phyloP scores from a whole-genome alignment of 2,329 filamentous ascomycete genomes.

The Scorias spongiosa region DNA sequence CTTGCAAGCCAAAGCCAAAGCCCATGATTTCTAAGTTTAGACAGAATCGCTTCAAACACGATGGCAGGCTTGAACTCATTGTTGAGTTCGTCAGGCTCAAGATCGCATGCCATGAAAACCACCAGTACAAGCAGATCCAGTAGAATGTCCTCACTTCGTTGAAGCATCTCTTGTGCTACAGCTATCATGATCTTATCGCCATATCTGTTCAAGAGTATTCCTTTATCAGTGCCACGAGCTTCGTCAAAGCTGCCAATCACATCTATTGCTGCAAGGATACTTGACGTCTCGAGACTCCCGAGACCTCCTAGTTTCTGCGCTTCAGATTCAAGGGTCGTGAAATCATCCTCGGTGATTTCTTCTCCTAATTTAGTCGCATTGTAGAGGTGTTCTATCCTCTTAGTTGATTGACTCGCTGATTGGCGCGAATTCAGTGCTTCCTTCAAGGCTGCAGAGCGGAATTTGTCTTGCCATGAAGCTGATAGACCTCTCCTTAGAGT shows the following conservation, averaged over 20 bases:
- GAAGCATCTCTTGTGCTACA: slow-evolving; percentile 63
- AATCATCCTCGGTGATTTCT: slow-evolving; percentile 70
- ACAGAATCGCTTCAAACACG: slow-evolving; percentile 55
- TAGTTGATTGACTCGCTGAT: slow-evolving; percentile 30
- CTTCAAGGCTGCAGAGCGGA: slow-evolving; percentile 32
- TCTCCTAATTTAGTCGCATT: slow-evolving; percentile 64
- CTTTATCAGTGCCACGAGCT: slow-evolving; percentile 23
- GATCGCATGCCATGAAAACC: slow-evolving; percentile 72
- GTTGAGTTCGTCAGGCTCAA: slow-evolving; percentile 56
- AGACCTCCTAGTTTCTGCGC: slow-evolving; percentile 51
- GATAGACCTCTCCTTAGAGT: slow-evolving; percentile 11
- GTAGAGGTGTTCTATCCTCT: slow-evolving; percentile 64
- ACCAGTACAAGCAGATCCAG: slow-evolving; percentile 72
- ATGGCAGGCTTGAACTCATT: slow-evolving; percentile 45
- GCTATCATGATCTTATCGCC: slow-evolving; percentile 61
- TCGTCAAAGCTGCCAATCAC: slow-evolving; percentile 28
- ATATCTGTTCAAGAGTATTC: slow-evolving; percentile 50
- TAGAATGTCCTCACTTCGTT: slow-evolving; percentile 57
- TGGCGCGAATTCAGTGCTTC: slow-evolving; percentile 2
- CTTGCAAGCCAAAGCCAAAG: slow-evolving; percentile 53
- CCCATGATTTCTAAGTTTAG: slow-evolving; percentile 57
- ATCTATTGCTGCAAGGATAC: slow-evolving; percentile 37
- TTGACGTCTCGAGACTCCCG: slow-evolving; percentile 33
- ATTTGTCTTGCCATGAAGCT: slow-evolving; percentile 7
- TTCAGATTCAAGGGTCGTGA: slow-evolving; percentile 49